Evolutionary conservation across 225 moss, liverwort and hornwort genomes (phyloP), one percentile per base, ranked within the genome.

Genomic region (Straminergon stramineum): DNA sequence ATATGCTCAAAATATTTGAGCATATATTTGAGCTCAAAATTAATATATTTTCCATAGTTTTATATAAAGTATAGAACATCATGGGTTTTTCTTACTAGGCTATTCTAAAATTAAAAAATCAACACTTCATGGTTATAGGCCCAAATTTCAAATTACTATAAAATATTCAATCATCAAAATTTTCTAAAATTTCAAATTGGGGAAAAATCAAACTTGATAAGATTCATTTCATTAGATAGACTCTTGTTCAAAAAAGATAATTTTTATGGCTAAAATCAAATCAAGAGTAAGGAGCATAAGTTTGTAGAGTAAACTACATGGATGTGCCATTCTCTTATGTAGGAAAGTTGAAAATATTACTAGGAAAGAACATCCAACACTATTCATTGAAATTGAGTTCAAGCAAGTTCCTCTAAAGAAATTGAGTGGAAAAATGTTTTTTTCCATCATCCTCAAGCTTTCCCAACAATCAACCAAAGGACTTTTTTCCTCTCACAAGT

Each of bases 231-330:
- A 27, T 41, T 41, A 2, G 8, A 15, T 41, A 26, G 9, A 41
- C 1, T 26, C 5, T 9, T 15, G 41, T 15, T 15, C 0, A 15
- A 43, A 70, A 71, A 71, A 43, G 1, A 71, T 43, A 1, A 28
- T 45, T 30, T 43, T 75, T 17, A 30, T 48, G 4, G 11, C 48
- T 11, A 75, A 17, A 30, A 48, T 18, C 30, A 75, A 48, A 48
- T 75, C 1, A 48, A 75, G 11, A 30, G 1, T 9, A 55, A 78
- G 0, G 3, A 35, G 3, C 2, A 53, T 14, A 35, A 78, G 2
- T 23, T 35, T 78, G 5, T 4, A 35, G 23, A 34, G 23, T 37
- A 15, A 0, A 5, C 1, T 35, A 9, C 0, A 14, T 55, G 6
- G 13, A 77, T 22, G 35, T 35, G 2, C 0, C 6, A 15, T 35